Evolutionary conservation across 2,329 filamentous ascomycete genomes (phyloP), one percentile per base, ranked within the genome.

Genomic region (Beauveria bassiana): DNA sequence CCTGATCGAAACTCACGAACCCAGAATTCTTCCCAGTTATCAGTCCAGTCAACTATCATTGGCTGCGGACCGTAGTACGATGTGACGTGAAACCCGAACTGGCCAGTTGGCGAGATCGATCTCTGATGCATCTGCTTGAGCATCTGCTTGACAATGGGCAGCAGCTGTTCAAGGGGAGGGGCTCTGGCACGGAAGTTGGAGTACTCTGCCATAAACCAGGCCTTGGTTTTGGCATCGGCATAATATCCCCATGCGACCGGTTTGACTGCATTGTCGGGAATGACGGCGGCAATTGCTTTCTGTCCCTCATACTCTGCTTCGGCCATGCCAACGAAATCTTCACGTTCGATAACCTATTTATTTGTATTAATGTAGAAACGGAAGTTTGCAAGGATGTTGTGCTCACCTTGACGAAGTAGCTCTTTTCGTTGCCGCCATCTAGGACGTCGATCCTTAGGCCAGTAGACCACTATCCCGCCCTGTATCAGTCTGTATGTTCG

Each of bases 41-140:
- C 59, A 3, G 59, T 57, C 62, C 63, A 66, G n/a, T 64, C 66
- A 14, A 61, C 59, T 3, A 61, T 63, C 54, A 65, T 68, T 8
- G 68, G 59, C 7, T 47, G 47, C 5, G 45, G 40, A 22, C 62
- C 72, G 47, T 70, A 67, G 53, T 64, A 74, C 1, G 73, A 74
- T 7, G 66, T 66, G 31, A 72, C 64, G 54, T 73, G 70, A 63
- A 76, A 77, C 1, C 73, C 74, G 62, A 76, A 76, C 64, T 71
- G 69, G 4, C 74, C 74, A 22, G 67, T 77, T 1, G 67, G 67
- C 0, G 65, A 67, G 14, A 55, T 46, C 8, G 40, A 57, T 31
- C 40, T 46, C 12, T 55, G 40, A 38, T 61, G 61, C 58, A 64
- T 55, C 2, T 65, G 61, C 1, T 68, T 64, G 0, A 74, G 61